Evolutionary conservation across 805 yeast species (phyloP).

Genomic region (Jamesozyma rosinii): DNA sequence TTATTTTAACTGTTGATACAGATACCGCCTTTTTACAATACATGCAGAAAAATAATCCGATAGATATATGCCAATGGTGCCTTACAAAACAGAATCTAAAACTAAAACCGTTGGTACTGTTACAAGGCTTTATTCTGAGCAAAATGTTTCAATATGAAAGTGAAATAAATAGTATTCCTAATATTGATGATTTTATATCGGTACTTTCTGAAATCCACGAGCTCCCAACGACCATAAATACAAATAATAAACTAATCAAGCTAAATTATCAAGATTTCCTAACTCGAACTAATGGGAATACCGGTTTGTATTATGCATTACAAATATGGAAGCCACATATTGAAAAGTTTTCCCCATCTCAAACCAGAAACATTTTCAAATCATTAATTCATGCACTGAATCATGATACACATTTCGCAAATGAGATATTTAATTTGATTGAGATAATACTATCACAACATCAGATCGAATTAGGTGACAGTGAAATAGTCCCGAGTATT

Average conservation of each 20-base stretch:
- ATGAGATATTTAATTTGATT: neutral
- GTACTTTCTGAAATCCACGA: neutral
- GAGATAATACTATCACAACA: neutral
- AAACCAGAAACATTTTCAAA: neutral
- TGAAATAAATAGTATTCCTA: neutral
- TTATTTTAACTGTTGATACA: constrained; percentile 12
- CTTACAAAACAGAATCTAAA: constrained; percentile 3
- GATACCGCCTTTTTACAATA: constrained; percentile 15
- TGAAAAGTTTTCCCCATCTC: neutral
- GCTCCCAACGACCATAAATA: neutral
- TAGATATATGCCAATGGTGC: constrained; percentile 20
- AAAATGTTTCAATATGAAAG: neutral
- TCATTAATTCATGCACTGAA: neutral
- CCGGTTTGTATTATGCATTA: constrained; percentile 11
- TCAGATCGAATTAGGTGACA: neutral
- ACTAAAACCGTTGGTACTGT: constrained; percentile 7
- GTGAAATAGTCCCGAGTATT: neutral
- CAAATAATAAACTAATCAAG: constrained; percentile 12
- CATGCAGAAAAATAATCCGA: constrained; percentile 10
- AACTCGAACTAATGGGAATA: constrained; percentile 3
- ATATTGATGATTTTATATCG: neutral
- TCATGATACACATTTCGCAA: neutral
- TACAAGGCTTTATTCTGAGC: constrained; percentile 13
- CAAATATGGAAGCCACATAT: constrained; percentile 5
- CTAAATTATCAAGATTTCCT: constrained; percentile 19